Evolutionary conservation across 2,329 filamentous ascomycete species (phyloP), one percentile per base, ranked within the genome.

Genomic region (Aspergillus spinulosporus): DNA sequence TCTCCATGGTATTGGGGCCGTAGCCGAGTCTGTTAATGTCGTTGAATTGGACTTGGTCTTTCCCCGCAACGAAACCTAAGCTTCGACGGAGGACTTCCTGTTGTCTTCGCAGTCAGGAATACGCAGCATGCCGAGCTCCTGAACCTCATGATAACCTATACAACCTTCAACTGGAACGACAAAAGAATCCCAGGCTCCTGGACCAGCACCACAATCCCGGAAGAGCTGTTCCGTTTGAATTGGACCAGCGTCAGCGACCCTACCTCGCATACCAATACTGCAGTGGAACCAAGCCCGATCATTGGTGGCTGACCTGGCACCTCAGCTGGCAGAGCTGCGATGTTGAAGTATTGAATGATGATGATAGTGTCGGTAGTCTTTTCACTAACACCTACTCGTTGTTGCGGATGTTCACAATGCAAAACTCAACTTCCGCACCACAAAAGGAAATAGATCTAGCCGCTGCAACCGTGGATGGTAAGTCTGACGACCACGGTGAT

Each of bases 101-200:
- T 64, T 46, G 46, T 62, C 14, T 63, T 62, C 47, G 59, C 59
- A 8, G 45, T 63, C 15, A 56, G 59, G 43, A 60, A 60, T 54
- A 9, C 57, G 6, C 26, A 60, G 51, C 21, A 8, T 26, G 57
- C 59, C 8, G 8, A 49, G 40, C 51, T 55, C 32, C 48, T 63
- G 28, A 59, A 59, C 15, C 57, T 49, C 0, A 4, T 9, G 2
- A 36, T 63, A 12, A 34, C 9, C n/a, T 58, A 56, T 32, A 28
- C 5, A 1, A 48, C 62, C 32, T 46, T 34, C 36, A 45, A 55
- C 29, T 34, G 43, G 47, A 26, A 7, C 28, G 3, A 31, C 43
- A 21, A 21, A 21, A 21, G 21, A 21, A 21, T 21, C 21, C 4
- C 52, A 29, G 29, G 48, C 15, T 15, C 15, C 4, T 29, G 44